These are phyloP conservation scores for Agrocybe pediades DNA, from an alignment of 768 basidiomycete genomes.

Conservation along the genomic window DNA sequence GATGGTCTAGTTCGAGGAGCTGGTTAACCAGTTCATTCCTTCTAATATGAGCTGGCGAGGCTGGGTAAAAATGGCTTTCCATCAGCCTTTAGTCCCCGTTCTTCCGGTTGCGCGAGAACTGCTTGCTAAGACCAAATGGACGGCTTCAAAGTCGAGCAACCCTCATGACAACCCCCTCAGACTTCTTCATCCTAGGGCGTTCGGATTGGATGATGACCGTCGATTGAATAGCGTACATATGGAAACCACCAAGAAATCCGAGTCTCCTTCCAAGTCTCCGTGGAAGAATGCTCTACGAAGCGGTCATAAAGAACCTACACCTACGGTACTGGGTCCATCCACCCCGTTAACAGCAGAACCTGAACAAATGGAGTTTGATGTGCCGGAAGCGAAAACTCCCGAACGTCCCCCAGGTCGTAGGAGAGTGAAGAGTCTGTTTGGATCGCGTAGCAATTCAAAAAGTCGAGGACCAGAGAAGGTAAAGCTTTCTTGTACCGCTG, in stretches of 20 bases:
- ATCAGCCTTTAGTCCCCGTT: conserved; percentile 77
- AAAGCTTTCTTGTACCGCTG: neutral
- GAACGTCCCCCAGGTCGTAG: conserved; percentile 22
- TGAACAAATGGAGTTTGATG: conserved; percentile 28
- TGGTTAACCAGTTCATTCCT: conserved; percentile 79
- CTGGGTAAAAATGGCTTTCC: conserved; percentile 83
- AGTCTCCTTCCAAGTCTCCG: conserved; percentile 15
- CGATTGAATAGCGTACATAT: conserved; percentile 20
- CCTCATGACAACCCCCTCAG: conserved; percentile 33
- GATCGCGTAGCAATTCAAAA: conserved; percentile 14
- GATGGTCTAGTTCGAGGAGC: conserved; percentile 67
- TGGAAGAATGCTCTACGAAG: conserved; percentile 16
- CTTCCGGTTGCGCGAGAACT: conserved; percentile 79
- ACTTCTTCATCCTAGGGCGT: conserved; percentile 30
- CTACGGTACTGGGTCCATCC: conserved; percentile 19
- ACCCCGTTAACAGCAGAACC: conserved; percentile 43
- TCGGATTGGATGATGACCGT: conserved; percentile 27
- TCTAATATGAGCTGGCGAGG: conserved; percentile 78
- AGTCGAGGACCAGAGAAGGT: conserved; percentile 22
- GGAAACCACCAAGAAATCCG: conserved; percentile 12
- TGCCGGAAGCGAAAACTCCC: conserved; percentile 9
- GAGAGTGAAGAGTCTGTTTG: conserved; percentile 35
- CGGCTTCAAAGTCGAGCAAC: conserved; percentile 43
- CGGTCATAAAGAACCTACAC: conserved; percentile 15
- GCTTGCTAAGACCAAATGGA: conserved; percentile 76